Evolutionary conservation across 306 rosid genomes (phyloP).

Genomic region (Cicer judaicum): DNA sequence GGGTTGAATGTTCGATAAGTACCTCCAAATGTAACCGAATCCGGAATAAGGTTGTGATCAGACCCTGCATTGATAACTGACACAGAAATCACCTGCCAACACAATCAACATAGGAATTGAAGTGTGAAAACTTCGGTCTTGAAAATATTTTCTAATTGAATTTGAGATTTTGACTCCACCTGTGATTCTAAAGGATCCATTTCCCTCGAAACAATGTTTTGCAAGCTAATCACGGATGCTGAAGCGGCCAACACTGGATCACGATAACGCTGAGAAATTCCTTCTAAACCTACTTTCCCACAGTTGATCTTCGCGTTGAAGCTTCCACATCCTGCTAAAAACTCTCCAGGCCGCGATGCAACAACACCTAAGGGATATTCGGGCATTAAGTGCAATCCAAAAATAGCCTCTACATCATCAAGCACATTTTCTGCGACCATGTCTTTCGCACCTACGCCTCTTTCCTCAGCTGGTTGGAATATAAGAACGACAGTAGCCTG

Average conservation of each 20-base stretch:
- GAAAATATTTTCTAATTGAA: neutral
- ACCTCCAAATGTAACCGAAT: slow-evolving; percentile 71
- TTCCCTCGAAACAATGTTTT: slow-evolving; percentile 84
- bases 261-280: slow-evolving; percentile 65
- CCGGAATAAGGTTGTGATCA: slow-evolving; percentile 68
- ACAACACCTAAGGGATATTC: slow-evolving; percentile 64
- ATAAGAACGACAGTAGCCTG: slow-evolving; percentile 80
- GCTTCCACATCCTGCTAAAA: slow-evolving; percentile 97
- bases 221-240: slow-evolving; percentile 79
- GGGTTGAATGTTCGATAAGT: slow-evolving; percentile 77
- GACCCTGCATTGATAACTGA: slow-evolving; percentile 69
- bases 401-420: slow-evolving; percentile 77
- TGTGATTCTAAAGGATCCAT: slow-evolving; percentile 85
- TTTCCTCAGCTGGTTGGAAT: slow-evolving; percentile 94
- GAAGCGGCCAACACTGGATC: slow-evolving; percentile 90
- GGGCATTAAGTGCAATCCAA: slow-evolving; percentile 64
- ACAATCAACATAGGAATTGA: slow-evolving; percentile 13
- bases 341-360: slow-evolving; percentile 77
- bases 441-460: slow-evolving; percentile 76
- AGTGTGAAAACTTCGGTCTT: neutral
- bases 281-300: slow-evolving; percentile 85
- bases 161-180: slow-evolving; percentile 53
- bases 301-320: slow-evolving; percentile 73
- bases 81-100: slow-evolving; percentile 86
- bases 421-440: slow-evolving; percentile 78